Conservation (phyloP, 176 grass and related monocot genomes). For the Thalia dealbata region DNA sequence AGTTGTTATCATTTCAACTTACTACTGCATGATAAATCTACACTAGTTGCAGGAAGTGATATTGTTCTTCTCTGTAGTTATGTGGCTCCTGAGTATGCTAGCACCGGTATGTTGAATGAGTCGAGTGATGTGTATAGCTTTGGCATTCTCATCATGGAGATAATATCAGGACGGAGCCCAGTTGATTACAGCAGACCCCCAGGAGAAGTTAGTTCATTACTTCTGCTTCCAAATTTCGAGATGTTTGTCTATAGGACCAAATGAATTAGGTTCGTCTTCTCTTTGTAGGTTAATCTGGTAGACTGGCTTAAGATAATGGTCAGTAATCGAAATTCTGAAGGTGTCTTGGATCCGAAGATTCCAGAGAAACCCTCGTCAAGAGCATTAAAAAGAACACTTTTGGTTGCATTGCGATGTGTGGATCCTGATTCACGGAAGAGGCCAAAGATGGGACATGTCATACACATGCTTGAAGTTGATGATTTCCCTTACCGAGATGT, state of each 20-base stretch:
- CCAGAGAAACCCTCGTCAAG: not conserved
- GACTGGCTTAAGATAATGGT: slow-evolving; percentile 15
- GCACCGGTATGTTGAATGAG: slow-evolving; percentile 15
- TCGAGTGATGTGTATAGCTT: slow-evolving; percentile 7
- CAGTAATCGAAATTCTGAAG: not conserved
- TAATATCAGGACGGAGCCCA: slow-evolving; percentile 7
- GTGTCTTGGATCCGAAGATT: slow-evolving; percentile 9
- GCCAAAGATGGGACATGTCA: slow-evolving; percentile 15
- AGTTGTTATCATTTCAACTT: not conserved
- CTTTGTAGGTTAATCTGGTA: slow-evolving; percentile 13
- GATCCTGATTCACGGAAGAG: slow-evolving; percentile 17
- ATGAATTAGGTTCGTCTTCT: not conserved
- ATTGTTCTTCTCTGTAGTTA: not conserved
- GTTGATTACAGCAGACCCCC: slow-evolving; percentile 9
- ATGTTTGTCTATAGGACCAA: not conserved
- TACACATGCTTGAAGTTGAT: slow-evolving; percentile 17
- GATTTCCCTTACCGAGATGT: slow-evolving; percentile 8
- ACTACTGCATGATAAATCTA: not conserved
- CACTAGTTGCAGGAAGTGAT: not conserved
- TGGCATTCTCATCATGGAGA: slow-evolving; percentile 15
- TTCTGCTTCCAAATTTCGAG: not conserved
- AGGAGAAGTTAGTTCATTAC: slow-evolving; percentile 3
- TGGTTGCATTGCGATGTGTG: slow-evolving; percentile 8
- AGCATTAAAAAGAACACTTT: slow-evolving; percentile 2
- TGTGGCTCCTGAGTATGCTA: slow-evolving; percentile 12